These are phyloP conservation scores for Lippia alba DNA, from an alignment of 305 asterid genomes.

Conservation along the genomic window DNA sequence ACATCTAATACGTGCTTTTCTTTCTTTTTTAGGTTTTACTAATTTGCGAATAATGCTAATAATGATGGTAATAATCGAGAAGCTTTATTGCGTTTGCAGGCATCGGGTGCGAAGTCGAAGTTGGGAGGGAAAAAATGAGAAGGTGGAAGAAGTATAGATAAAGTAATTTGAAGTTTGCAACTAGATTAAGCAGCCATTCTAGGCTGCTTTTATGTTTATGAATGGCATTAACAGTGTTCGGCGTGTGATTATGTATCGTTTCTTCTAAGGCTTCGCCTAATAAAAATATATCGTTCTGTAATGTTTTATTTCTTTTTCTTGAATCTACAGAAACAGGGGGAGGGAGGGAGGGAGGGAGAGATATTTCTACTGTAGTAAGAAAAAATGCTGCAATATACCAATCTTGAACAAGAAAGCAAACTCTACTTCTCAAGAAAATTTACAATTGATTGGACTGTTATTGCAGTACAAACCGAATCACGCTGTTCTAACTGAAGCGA, in stretches of 20 bases:
- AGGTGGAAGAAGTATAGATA: conserved; percentile 15
- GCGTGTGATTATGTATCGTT: conserved; percentile 33
- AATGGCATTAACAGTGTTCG: conserved; percentile 32
- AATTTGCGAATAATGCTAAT: not conserved
- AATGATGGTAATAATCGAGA: not conserved
- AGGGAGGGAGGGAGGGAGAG: too few species aligned
- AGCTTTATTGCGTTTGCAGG: conserved; percentile 29
- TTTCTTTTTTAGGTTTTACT: too few species aligned
- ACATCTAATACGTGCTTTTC: not conserved
- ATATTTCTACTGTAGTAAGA: too few species aligned
- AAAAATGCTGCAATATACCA: not conserved
- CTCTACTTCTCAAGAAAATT: not conserved
- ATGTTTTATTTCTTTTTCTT: not conserved
- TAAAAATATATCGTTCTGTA: conserved; percentile 27
- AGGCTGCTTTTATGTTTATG: conserved; percentile 28
- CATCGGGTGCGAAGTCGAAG: conserved; percentile 43
- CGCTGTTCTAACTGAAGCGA: conserved; percentile 12
- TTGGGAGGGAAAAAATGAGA: conserved; percentile 41
- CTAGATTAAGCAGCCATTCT: conserved; percentile 26
- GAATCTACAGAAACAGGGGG: not conserved
- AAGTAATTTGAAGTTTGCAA: conserved; percentile 20
- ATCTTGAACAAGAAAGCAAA: not conserved
- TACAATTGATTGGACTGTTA: conserved; percentile 14
- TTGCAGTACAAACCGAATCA: not conserved
- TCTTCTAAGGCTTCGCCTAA: conserved; percentile 28